Conservation (phyloP, 2,329 filamentous ascomycete species). For the Sporothrix schenckii region DNA sequence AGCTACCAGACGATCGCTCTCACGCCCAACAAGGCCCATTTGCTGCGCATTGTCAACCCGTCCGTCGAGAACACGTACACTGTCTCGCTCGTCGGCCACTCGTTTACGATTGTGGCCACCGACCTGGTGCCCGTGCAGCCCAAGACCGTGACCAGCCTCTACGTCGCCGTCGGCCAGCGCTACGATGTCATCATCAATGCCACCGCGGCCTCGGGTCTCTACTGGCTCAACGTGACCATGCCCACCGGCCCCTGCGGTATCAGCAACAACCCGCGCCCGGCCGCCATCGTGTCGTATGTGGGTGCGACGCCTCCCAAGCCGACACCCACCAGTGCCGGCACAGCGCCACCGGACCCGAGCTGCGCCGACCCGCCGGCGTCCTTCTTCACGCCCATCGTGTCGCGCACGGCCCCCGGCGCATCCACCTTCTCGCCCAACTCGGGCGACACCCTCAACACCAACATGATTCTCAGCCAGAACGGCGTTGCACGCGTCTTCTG, state of each 20-base stretch:
- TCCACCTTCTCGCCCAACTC: slow-evolving; percentile 34
- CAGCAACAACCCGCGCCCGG: slow-evolving; percentile 39
- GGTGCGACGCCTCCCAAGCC: slow-evolving; percentile 27
- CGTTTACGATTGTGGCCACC: slow-evolving; percentile 53
- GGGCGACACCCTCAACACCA: slow-evolving; percentile 31
- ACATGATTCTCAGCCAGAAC: slow-evolving; percentile 36
- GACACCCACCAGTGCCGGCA: slow-evolving; percentile 40
- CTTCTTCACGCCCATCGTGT: slow-evolving; percentile 36
- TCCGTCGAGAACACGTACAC: slow-evolving; percentile 54
- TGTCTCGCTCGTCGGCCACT: slow-evolving; percentile 48
- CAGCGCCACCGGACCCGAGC: slow-evolving; percentile 33
- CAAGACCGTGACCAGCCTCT: slow-evolving; percentile 53
- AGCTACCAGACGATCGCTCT: slow-evolving; percentile 43
- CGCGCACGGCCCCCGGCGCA: slow-evolving; percentile 34
- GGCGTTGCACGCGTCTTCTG: slow-evolving; percentile 40
- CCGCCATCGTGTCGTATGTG: slow-evolving; percentile 41
- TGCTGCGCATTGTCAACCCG: slow-evolving; percentile 54
- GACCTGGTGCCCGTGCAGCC: slow-evolving; percentile 58
- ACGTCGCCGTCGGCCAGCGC: slow-evolving; percentile 54
- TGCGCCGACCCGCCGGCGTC: slow-evolving; percentile 35
- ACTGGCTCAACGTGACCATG: slow-evolving; percentile 50
- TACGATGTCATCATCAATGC: slow-evolving; percentile 54
- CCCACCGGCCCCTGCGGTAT: slow-evolving; percentile 38
- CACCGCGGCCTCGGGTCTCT: slow-evolving; percentile 38
- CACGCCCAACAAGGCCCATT: slow-evolving; percentile 50